These are phyloP conservation scores for Fomitopsis pulvina DNA, from an alignment of 768 basidiomycete genomes.

Conservation along the genomic window DNA sequence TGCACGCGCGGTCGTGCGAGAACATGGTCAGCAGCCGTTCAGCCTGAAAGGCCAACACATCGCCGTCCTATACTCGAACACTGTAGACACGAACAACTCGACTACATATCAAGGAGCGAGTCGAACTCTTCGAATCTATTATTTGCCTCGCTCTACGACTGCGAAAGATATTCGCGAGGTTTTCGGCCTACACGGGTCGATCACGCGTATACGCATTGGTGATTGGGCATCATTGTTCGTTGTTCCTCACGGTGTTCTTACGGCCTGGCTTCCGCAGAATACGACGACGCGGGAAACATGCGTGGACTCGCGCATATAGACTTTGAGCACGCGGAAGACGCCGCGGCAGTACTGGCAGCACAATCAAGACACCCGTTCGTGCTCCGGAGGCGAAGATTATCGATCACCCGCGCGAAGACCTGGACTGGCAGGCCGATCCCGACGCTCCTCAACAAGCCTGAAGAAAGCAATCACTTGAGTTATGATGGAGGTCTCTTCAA, in stretches of 20 bases:
- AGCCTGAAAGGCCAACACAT: neutral
- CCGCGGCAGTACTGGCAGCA: neutral
- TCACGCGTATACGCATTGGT: neutral
- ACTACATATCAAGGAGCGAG: neutral
- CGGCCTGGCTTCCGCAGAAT: neutral
- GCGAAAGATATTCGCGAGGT: neutral
- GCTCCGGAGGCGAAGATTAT: neutral
- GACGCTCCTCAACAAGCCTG: neutral
- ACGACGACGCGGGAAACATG: neutral
- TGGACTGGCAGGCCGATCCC: neutral
- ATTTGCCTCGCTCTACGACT: too few relatives aligned
- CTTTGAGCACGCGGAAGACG: neutral
- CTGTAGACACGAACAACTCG: too few relatives aligned
- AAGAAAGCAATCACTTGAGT: neutral
- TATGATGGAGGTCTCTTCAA: neutral
- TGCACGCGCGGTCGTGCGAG: neutral
- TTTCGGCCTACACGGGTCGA: too few relatives aligned
- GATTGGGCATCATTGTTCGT: neutral
- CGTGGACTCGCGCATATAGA: constrained; percentile 1
- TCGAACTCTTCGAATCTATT: neutral
- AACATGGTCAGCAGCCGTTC: neutral
- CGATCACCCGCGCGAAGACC: neutral
- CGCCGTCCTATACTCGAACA: neutral
- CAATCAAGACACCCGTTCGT: neutral
- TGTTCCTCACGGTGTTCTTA: neutral